Evolutionary conservation across 495 filamentous ascomycete genomes (phyloP).

Genomic region (Terfezia claveryi): DNA sequence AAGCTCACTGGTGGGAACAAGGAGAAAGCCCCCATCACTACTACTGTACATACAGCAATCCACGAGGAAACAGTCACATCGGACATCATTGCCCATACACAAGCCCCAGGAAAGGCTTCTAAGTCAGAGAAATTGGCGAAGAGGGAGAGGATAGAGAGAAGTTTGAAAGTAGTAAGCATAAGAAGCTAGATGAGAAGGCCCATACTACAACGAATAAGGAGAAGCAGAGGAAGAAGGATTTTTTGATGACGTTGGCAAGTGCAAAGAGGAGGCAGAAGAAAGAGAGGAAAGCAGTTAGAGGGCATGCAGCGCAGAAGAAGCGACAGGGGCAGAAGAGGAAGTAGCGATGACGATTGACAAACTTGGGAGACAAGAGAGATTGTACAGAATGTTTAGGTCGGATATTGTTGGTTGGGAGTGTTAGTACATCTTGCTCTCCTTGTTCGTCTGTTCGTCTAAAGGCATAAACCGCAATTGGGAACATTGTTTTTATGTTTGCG

Average conservation of each 20-base stretch:
- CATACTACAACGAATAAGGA: slow-evolving; percentile 97
- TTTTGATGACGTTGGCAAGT: slow-evolving; percentile 92
- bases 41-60: not conserved
- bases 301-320: slow-evolving; percentile 48
- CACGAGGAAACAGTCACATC: slow-evolving; percentile 38
- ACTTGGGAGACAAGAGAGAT: not conserved
- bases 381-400: too few relatives aligned
- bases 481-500: too few relatives aligned
- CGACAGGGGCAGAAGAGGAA: slow-evolving; percentile 61
- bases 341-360: not conserved
- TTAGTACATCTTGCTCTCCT: too few relatives aligned
- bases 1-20: slow-evolving; percentile 29
- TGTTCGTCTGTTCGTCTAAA: too few relatives aligned
- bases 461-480: too few relatives aligned
- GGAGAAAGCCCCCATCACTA: not conserved
- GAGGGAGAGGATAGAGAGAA: slow-evolving; percentile 19
- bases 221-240: slow-evolving; percentile 91
- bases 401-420: too few relatives aligned
- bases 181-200: slow-evolving; percentile 66
- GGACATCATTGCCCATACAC: slow-evolving; percentile 34
- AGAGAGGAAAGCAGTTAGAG: slow-evolving; percentile 59
- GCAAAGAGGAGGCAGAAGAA: slow-evolving; percentile 81
- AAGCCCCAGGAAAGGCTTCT: slow-evolving; percentile 14
- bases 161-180: slow-evolving; percentile 23
- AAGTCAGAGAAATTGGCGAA: slow-evolving; percentile 16